Evolutionary conservation across 2,329 filamentous ascomycete species (phyloP), one percentile per base, ranked within the genome.

Genomic region (Dactylonectria estremocensis): DNA sequence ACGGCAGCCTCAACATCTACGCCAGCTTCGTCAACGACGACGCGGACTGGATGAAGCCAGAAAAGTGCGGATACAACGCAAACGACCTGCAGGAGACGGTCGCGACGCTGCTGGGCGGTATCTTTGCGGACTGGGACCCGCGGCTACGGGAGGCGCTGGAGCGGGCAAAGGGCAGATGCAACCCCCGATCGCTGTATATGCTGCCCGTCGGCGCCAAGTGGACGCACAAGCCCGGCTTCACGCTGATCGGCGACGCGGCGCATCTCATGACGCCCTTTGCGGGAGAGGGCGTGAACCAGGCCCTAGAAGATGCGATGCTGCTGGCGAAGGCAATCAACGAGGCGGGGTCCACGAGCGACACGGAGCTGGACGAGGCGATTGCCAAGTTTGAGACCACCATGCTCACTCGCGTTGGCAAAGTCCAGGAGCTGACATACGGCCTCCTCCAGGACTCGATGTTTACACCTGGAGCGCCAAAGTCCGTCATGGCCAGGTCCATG

Each of bases 221-320:
- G 87, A 66, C 80, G 46, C 81, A 85, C 54, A 79, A 78, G 18
- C 74, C 78, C 6, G 87, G 88, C 0, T 73, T 87, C 5, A 90
- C 89, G 0, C 73, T 90, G 14, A 80, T 90, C 28, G 89, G 89
- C 5, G 88, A 91, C 70, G 86, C 89, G 1, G 89, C 89, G 8
- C 88, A 91, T 76, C 72, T 90, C 22, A 89, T 89, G 87, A 84
- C 85, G 1, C 86, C 87, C 0, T 88, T 86, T 68, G 86, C 85
- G 1, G 89, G 89, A 5, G 88, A 89, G 64, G 89, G 89, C 2
- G 88, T 90, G 28, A 91, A 91, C 72, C 79, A 85, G 20, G 88
- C 83, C 1, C 83, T 91, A 75, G 81, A 84, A 53, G 89, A 91
- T 74, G 84, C 88, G 8, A 75, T 86, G 67, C 76, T 83, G 22